Percentiles rank a stretch among this genome's conserved stretches.
These are phyloP conservation scores for Pseudocercospora macadamiae DNA, from an alignment of 2,329 filamentous ascomycete species.

Conservation along the genomic window DNA sequence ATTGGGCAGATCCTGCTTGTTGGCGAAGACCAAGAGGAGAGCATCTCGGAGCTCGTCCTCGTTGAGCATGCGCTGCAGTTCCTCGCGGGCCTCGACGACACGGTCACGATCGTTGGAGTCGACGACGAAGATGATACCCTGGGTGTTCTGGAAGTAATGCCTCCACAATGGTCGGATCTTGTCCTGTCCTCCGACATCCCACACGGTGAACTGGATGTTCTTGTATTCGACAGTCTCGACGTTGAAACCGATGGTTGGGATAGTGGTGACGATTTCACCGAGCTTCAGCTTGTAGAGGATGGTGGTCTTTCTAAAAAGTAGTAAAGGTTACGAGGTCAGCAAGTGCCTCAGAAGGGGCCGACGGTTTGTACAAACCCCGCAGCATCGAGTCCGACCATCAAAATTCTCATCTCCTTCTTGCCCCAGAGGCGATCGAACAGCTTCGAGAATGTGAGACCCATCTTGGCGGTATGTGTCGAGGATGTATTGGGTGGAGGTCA, in stretches of 20 bases:
- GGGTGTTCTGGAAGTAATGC: constrained; percentile 97
- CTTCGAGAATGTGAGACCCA: constrained; percentile 94
- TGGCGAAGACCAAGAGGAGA: constrained; percentile 95
- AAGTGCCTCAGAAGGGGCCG: neutral
- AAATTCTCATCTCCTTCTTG: constrained; percentile 97
- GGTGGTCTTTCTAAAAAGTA: constrained; percentile 75
- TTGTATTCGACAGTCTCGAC: constrained; percentile 99
- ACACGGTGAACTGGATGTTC: constrained; percentile 99
- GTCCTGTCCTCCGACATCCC: constrained; percentile 99
- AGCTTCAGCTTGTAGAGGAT: constrained; percentile 99
- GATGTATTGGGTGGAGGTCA: constrained; percentile 7
- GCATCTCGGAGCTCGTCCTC: constrained; percentile 98
- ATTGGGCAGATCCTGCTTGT: constrained; percentile 93
- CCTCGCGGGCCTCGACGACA: constrained; percentile 94
- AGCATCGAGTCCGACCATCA: constrained; percentile 97
- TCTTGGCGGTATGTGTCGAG: constrained; percentile 60
- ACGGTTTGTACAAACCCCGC: constrained; percentile 54
- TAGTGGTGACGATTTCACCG: constrained; percentile 96
- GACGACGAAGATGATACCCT: constrained; percentile 99
- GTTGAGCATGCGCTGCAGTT: constrained; percentile 97
- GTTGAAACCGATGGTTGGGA: constrained; percentile 98
- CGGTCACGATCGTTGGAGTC: constrained; percentile 98
- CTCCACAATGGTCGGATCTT: constrained; percentile 99
- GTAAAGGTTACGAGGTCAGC: neutral
- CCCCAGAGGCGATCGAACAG: constrained; percentile 99